These are phyloP conservation scores for Periconia sp. DNA, from an alignment of 2,329 filamentous ascomycete genomes.

Conservation along the genomic window DNA sequence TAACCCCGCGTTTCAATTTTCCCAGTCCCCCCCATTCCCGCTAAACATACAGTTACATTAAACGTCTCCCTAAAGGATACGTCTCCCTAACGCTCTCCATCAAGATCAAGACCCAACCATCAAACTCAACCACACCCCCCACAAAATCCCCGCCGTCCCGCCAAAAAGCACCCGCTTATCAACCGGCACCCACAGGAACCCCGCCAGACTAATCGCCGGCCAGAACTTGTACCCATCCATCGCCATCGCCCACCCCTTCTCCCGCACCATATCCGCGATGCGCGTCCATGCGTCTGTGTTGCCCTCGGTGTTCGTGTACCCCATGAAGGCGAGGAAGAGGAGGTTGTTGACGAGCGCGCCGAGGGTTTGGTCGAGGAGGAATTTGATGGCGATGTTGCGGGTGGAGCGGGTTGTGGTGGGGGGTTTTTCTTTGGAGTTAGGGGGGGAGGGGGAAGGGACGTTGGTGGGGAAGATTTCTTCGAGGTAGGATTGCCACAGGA, in stretches of 20 bases:
- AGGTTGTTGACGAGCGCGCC: slow-evolving; percentile 67
- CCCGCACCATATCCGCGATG: slow-evolving; percentile 32
- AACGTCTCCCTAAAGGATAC: too few species aligned
- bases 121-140: slow-evolving; percentile 76
- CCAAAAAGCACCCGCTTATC: slow-evolving; percentile 70
- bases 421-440: slow-evolving; percentile 29
- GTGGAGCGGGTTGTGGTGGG: slow-evolving; percentile 50
- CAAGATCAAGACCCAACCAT: too few species aligned
- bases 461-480: slow-evolving; percentile 72
- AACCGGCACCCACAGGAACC: slow-evolving; percentile 72
- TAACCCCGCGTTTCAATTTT: too few species aligned
- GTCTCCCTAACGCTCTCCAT: too few species aligned
- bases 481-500: slow-evolving; percentile 80
- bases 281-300: slow-evolving; percentile 31
- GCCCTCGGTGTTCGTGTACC: slow-evolving; percentile 44
- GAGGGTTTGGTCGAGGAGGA: slow-evolving; percentile 68
- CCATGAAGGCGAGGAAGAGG: slow-evolving; percentile 63
- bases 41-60: too few species aligned
- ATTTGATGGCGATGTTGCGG: slow-evolving; percentile 67
- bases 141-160: slow-evolving; percentile 70
- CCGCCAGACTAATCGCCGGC: slow-evolving; percentile 69
- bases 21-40: too few species aligned
- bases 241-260: slow-evolving; percentile 59
- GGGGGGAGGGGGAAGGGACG: slow-evolving; percentile 38
- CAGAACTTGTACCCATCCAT: slow-evolving; percentile 72